phyloP scores from a whole-genome alignment of 2,329 filamentous ascomycete species.

The Teratosphaeria gauchensis region DNA sequence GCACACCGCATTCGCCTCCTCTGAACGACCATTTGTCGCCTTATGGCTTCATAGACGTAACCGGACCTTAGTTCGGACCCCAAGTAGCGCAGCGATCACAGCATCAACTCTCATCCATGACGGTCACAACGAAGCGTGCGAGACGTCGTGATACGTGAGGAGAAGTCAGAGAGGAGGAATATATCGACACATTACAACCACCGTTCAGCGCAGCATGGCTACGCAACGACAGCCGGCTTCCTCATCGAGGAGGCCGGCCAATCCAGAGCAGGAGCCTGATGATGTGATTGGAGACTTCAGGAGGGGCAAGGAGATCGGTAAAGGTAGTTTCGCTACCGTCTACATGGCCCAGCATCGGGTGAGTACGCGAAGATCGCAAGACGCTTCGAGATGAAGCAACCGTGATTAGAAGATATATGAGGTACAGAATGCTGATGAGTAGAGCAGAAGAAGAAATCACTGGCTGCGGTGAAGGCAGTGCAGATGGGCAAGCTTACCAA shows the following conservation, averaged over 20 bases:
- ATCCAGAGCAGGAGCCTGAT: slow-evolving; percentile 27
- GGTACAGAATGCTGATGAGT: neutral
- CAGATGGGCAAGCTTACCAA: slow-evolving; percentile 82
- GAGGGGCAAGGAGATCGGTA: slow-evolving; percentile 82
- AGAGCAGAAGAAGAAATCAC: slow-evolving; percentile 61
- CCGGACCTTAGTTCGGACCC: neutral
- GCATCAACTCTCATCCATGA: slow-evolving; percentile 3
- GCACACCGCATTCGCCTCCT: neutral
- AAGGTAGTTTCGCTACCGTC: slow-evolving; percentile 94
- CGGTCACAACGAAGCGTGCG: neutral
- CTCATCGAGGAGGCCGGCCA: slow-evolving; percentile 20
- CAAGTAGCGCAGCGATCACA: neutral
- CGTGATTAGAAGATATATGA: neutral
- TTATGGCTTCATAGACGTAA: neutral
- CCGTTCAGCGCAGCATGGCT: slow-evolving; percentile 17
- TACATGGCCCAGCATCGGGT: slow-evolving; percentile 44
- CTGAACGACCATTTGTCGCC: neutral
- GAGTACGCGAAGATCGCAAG: slow-evolving; percentile 4
- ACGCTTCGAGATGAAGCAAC: neutral
- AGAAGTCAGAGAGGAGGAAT: slow-evolving; percentile 1
- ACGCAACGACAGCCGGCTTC: slow-evolving; percentile 15
- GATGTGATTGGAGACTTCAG: slow-evolving; percentile 63
- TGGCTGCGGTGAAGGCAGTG: slow-evolving; percentile 94
- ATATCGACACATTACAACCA: neutral
- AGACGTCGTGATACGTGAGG: slow-evolving; percentile 2